phyloP scores from a whole-genome alignment of 208 protist genomes.

The Acanthamoeba sp. region DNA sequence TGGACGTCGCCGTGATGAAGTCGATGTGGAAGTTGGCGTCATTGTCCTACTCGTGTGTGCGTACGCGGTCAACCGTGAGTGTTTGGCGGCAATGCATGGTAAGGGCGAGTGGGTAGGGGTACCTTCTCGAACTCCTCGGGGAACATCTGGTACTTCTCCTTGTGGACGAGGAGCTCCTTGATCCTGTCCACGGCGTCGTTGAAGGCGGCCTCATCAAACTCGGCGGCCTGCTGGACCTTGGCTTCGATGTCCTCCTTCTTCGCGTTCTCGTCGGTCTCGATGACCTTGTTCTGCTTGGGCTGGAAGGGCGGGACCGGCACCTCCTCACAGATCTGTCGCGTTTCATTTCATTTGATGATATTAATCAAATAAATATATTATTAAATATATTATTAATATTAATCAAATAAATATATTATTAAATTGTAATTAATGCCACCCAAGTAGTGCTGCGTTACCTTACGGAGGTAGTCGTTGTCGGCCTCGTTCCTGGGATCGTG shows the following conservation, averaged over 20 bases:
- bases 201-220: constrained; percentile 62
- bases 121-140: constrained; percentile 82
- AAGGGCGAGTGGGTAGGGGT: no score
- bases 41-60: constrained; percentile 81
- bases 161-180: not conserved
- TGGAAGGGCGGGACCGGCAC: constrained; percentile 58
- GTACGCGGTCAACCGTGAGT: not conserved
- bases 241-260: constrained; percentile 72
- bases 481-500: constrained; percentile 20
- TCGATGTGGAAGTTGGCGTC: constrained; percentile 87
- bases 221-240: not conserved
- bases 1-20: constrained; percentile 89
- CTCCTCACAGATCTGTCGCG: constrained; percentile 1
- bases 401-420: not conserved
- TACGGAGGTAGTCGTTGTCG: constrained; percentile 38
- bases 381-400: no score
- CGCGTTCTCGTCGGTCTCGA: constrained; percentile 91
- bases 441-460: not conserved
- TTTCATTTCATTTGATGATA: not conserved
- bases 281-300: constrained; percentile 77
- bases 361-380: not conserved
- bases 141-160: not conserved
- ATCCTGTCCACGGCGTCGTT: constrained; percentile 23
- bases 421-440: not conserved
- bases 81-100: no score